phyloP scores from a whole-genome alignment of 2,329 filamentous ascomycete genomes.

The Beauveria sp. region DNA sequence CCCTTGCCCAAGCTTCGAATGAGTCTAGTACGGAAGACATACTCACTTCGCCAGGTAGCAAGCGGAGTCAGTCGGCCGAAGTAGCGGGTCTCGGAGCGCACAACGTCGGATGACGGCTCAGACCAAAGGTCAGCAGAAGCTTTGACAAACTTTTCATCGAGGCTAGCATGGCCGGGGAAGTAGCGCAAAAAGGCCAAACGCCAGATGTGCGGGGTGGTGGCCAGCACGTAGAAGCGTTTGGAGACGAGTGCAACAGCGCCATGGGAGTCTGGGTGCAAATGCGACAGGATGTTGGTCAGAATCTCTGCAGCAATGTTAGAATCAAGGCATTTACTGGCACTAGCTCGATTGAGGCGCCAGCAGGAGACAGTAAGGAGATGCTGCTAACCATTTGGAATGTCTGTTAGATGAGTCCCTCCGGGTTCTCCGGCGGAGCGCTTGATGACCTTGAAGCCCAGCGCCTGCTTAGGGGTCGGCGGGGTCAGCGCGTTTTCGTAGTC shows the following conservation, averaged over 20 bases:
- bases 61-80: conserved; percentile 77
- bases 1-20: conserved; percentile 74
- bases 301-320: conserved; percentile 55
- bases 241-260: conserved; percentile 79
- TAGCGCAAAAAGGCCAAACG: conserved; percentile 84
- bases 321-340: not conserved
- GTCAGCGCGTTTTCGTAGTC: conserved; percentile 55
- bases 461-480: conserved; percentile 37
- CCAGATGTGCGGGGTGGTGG: conserved; percentile 91
- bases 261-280: conserved; percentile 79
- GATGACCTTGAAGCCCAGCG: conserved; percentile 48
- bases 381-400: conserved; percentile 76
- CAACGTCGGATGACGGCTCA: conserved; percentile 40
- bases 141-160: conserved; percentile 24
- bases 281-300: conserved; percentile 81
- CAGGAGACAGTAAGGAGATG: not conserved
- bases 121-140: conserved; percentile 32
- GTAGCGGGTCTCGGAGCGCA: conserved; percentile 65
- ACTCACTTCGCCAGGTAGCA: conserved; percentile 95
- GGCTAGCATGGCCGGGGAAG: conserved; percentile 64
- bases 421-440: conserved; percentile 35
- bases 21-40: conserved; percentile 78
- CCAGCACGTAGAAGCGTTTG: conserved; percentile 74
- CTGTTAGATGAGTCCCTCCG: conserved; percentile 36
- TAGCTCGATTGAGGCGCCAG: not conserved